Base-by-base conservation (phyloP, 352 stramenopile genomes). In the Phytophthora citrophthora region DNA sequence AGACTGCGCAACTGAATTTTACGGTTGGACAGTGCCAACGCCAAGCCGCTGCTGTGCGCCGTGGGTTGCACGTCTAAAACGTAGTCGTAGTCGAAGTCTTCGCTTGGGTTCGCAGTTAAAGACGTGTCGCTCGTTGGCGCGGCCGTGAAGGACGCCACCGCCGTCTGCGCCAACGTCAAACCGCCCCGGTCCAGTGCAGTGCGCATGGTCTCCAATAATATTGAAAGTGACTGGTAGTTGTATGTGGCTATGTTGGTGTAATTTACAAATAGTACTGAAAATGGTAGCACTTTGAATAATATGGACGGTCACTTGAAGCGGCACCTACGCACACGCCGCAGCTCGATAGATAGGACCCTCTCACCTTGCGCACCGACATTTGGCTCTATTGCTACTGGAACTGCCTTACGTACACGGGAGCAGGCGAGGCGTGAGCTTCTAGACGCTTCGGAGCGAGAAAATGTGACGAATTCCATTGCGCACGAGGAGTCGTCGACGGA, bases 71-170 rank as follows among this genome's bases (percentile, higher is more conserved):
- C 90, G 61, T 94, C 84, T 20, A 95, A 54, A 23, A 95, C 70
- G 68, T 94, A 95, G 70, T 93, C 83, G 55, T 93, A 95, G 67
- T 95, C 86, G n/a, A 90, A 92, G 32, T 89, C 79, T 3, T 86
- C 81, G 8, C 61, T 72, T 9, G 77, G 67, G 47, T 88, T 79
- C 13, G 75, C 59, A 3, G 65, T 56, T 27, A 90, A 61, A 16
- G 57, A 40, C 12, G 48, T 67, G 18, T 66, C 69, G 18, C 70
- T 61, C 32, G 63, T 45, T 16, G 6, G 7, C 6, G 68, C 24
- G n/a, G 56, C 31, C 5, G 71, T 63, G 56, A 95, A 95, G 63
- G 88, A 75, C 47, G 79, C 77, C 40, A 95, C 87, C 7, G 81
- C 77, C 41, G 80, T 91, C 73, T 90, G 81, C 39, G 62, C 59